Conservation (phyloP, 2,329 filamentous ascomycete species). For the Microascus cirrosus region DNA sequence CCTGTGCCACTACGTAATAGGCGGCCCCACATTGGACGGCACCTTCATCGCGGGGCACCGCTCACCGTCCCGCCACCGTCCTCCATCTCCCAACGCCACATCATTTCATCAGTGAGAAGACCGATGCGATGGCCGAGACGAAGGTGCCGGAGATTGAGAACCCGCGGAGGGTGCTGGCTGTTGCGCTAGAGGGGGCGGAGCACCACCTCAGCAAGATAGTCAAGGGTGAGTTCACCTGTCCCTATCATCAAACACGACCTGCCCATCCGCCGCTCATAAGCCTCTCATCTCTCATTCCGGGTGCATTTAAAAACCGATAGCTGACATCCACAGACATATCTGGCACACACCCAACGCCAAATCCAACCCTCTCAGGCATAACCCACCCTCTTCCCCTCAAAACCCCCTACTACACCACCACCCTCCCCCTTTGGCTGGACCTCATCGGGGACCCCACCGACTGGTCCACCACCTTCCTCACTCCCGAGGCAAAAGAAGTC, state of each 20-base stretch:
- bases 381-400: conserved; percentile 44
- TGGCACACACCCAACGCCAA: conserved; percentile 27
- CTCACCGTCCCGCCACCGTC: neutral
- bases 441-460: conserved; percentile 24
- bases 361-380: conserved; percentile 41
- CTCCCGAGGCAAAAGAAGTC: conserved; percentile 50
- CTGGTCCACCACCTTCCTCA: conserved; percentile 49
- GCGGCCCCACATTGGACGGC: neutral
- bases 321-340: conserved; percentile 33
- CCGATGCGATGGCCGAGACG: neutral
- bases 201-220: conserved; percentile 37
- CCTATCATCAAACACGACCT: neutral
- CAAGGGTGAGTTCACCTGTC: conserved; percentile 30
- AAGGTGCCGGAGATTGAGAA: conserved; percentile 16
- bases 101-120: neutral
- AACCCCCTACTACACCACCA: conserved; percentile 50
- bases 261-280: too few species aligned
- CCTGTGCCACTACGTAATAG: neutral
- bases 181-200: conserved; percentile 35
- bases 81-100: neutral
- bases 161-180: conserved; percentile 46
- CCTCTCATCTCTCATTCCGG: too few species aligned
- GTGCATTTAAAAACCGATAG: neutral
- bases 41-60: neutral
- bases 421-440: conserved; percentile 58